These are phyloP conservation scores for Penicillium manginii DNA, from an alignment of 495 filamentous ascomycete species.

Conservation along the genomic window DNA sequence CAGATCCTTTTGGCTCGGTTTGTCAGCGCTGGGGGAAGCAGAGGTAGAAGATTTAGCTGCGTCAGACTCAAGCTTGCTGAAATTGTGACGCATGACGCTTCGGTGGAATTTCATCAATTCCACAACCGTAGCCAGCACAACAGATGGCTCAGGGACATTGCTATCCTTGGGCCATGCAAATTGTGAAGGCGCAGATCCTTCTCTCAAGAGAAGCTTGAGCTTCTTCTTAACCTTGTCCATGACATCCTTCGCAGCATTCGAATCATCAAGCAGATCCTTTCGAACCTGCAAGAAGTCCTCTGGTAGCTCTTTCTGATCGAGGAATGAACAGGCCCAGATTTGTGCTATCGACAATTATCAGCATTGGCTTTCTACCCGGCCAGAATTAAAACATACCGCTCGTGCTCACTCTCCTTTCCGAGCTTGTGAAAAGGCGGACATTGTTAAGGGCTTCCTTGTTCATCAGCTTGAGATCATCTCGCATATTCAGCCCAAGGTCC, in stretches of 20 bases:
- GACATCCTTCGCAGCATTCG: constrained; percentile 98
- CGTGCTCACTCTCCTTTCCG: constrained; percentile 89
- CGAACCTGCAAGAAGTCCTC: constrained; percentile 83
- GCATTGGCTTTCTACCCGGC: background rate
- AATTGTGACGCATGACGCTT: constrained; percentile 91
- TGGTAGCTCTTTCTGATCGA: constrained; percentile 82
- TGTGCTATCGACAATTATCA: constrained; percentile 60
- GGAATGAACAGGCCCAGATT: constrained; percentile 92
- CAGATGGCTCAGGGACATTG: constrained; percentile 87
- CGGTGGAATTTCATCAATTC: constrained; percentile 98
- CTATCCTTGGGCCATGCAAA: constrained; percentile 91
- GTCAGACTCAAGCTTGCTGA: constrained; percentile 69
- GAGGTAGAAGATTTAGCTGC: constrained; percentile 51
- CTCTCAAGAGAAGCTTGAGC: constrained; percentile 84
- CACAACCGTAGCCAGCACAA: constrained; percentile 88
- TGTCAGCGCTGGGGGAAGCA: constrained; percentile 35
- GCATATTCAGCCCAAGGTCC: constrained; percentile 91
- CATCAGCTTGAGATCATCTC: constrained; percentile 91
- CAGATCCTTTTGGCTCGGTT: constrained; percentile 18
- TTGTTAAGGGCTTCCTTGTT: constrained; percentile 89
- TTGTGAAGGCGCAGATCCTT: constrained; percentile 88
- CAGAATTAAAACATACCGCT: constrained; percentile 59
- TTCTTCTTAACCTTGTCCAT: constrained; percentile 99
- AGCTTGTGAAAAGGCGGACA: constrained; percentile 91
- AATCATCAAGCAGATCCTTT: constrained; percentile 95